Evolutionary conservation across 352 stramenopile genomes (phyloP).

Genomic region (Phytophthora capsici): DNA sequence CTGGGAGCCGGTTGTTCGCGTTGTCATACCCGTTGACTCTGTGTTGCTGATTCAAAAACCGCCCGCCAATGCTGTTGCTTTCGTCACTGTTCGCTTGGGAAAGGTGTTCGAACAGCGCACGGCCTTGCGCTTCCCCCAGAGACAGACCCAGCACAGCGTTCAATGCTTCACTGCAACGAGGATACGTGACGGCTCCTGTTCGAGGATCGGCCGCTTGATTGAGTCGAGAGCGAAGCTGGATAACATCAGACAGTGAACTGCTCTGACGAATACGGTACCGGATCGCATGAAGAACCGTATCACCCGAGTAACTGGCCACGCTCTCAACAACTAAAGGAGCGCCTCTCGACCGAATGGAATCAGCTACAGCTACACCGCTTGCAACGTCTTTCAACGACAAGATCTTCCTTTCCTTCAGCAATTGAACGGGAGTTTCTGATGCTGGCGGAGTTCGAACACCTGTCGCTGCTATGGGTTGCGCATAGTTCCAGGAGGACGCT

Average conservation of each 20-base stretch:
- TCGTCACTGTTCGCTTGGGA: conserved; percentile 15
- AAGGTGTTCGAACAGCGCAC: conserved; percentile 59
- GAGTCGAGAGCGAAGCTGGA: conserved; percentile 53
- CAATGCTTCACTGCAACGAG: conserved; percentile 49
- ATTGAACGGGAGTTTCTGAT: conserved; percentile 4
- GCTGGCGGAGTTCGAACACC: conserved; percentile 3
- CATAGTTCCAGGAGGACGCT: not conserved
- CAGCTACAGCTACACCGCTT: conserved; percentile 34
- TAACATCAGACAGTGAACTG: conserved; percentile 48
- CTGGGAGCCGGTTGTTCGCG: conserved; percentile 34
- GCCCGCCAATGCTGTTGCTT: conserved; percentile 35
- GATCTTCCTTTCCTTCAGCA: conserved; percentile 47
- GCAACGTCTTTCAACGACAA: conserved; percentile 68
- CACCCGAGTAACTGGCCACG: conserved; percentile 28
- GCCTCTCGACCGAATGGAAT: conserved; percentile 11
- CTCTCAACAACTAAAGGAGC: not conserved
- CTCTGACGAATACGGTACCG: conserved; percentile 54
- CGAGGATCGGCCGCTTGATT: conserved; percentile 64
- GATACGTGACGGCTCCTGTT: conserved; percentile 52
- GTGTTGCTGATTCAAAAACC: conserved; percentile 49
- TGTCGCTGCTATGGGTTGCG: conserved; percentile 1
- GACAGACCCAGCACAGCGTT: conserved; percentile 44
- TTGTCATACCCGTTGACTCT: conserved; percentile 26
- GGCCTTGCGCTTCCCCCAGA: conserved; percentile 52
- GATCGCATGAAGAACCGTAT: conserved; percentile 52